phyloP scores from a whole-genome alignment of 805 yeast species.

The Yarrowia sp. region DNA sequence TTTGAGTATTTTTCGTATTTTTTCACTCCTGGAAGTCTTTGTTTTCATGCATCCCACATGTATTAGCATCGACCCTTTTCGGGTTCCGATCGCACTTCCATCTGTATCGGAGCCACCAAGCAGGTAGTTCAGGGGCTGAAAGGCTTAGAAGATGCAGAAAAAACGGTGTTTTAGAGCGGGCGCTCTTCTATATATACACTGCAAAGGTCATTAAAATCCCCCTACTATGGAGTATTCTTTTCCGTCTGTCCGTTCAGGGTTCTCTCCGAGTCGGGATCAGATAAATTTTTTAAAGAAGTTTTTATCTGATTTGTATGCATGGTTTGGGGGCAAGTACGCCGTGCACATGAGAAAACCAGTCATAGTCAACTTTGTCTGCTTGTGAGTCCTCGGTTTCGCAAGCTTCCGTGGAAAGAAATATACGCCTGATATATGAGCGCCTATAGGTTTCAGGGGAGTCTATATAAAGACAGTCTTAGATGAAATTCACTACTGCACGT shows the following conservation, averaged over 20 bases:
- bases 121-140: no score
- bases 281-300: not conserved
- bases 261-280: not conserved
- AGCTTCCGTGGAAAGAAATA: not conserved
- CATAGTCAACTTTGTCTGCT: not conserved
- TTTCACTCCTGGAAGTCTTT: not conserved
- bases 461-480: not conserved
- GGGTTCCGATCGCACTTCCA: not conserved
- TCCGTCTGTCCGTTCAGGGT: not conserved
- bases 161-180: no score
- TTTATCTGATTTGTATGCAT: conserved; percentile 22
- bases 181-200: no score
- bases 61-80: not conserved
- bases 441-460: not conserved
- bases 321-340: conserved; percentile 23
- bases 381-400: no score
- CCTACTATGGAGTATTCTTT: no score
- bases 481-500: conserved; percentile 15
- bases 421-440: not conserved
- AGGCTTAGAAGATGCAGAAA: no score
- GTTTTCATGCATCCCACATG: not conserved
- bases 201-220: no score
- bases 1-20: not conserved
- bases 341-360: not conserved
- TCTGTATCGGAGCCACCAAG: no score